Percentiles rank a stretch among this genome's conserved stretches.
Conservation (phyloP, 495 filamentous ascomycete genomes). For the Talaromyces ruber region DNA sequence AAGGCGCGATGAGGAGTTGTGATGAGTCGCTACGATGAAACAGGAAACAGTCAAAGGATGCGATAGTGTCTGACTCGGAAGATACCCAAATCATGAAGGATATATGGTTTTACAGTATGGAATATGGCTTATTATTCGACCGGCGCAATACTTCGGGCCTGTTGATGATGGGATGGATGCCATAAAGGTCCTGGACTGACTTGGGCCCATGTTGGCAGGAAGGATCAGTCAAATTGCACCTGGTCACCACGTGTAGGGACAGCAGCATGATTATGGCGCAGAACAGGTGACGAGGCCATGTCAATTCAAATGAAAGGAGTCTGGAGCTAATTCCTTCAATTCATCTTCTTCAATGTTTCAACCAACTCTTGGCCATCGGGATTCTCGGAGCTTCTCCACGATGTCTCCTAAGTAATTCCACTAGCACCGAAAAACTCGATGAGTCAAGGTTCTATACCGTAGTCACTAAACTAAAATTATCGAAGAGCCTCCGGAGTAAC, state of each 20-base stretch:
- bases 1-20: slow-evolving; percentile 30
- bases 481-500: background rate
- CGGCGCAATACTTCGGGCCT: background rate
- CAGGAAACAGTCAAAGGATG: background rate
- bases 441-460: too few species aligned
- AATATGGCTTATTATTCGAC: background rate
- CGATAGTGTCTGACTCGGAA: background rate
- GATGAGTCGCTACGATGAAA: background rate
- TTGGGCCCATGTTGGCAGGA: background rate
- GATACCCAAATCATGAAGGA: background rate
- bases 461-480: too few species aligned
- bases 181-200: background rate
- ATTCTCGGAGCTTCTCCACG: too few species aligned
- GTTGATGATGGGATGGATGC: background rate
- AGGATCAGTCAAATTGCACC: background rate
- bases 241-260: too few species aligned
- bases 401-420: too few species aligned
- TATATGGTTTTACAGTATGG: background rate
- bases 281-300: background rate
- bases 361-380: background rate
- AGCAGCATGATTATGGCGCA: background rate
- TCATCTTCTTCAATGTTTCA: background rate
- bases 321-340: background rate
- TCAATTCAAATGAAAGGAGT: background rate
- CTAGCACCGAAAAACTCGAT: too few species aligned